These are phyloP conservation scores for Amniculicola lignicola DNA, from an alignment of 495 filamentous ascomycete genomes.

Conservation along the genomic window DNA sequence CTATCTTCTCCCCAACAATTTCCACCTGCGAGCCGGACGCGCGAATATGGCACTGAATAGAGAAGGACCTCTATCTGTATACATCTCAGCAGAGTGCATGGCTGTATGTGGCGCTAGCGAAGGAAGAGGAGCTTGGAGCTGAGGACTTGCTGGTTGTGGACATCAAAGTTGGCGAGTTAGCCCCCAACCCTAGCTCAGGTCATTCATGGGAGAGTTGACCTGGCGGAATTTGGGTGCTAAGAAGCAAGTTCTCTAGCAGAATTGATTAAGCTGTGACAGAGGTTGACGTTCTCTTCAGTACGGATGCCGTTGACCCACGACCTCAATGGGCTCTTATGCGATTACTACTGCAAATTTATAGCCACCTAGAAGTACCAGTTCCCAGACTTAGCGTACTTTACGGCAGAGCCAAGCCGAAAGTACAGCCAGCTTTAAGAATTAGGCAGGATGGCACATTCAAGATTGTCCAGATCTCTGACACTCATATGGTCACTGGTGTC, in stretches of 20 bases:
- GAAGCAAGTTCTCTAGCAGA: conserved; percentile 36
- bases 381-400: conserved; percentile 41
- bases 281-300: conserved; percentile 41
- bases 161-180: conserved; percentile 37
- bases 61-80: conserved; percentile 40
- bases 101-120: conserved; percentile 35
- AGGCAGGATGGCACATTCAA: conserved; percentile 41
- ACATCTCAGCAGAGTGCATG: conserved; percentile 37
- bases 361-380: conserved; percentile 38
- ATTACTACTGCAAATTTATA: conserved; percentile 39
- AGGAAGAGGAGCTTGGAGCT: conserved; percentile 37
- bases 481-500: conserved; percentile 42
- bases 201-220: conserved; percentile 39
- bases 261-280: conserved; percentile 38
- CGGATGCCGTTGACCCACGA: conserved; percentile 39
- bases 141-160: conserved; percentile 36
- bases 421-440: conserved; percentile 33
- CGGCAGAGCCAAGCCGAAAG: conserved; percentile 38
- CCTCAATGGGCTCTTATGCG: conserved; percentile 41
- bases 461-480: conserved; percentile 44
- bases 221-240: conserved; percentile 41
- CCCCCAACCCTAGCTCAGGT: conserved; percentile 29
- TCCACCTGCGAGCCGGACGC: conserved; percentile 13
- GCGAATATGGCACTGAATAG: conserved; percentile 29
- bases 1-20: conserved; percentile 6